phyloP scores from a whole-genome alignment of 2,329 filamentous ascomycete genomes.

The Pseudocercospora vitis region DNA sequence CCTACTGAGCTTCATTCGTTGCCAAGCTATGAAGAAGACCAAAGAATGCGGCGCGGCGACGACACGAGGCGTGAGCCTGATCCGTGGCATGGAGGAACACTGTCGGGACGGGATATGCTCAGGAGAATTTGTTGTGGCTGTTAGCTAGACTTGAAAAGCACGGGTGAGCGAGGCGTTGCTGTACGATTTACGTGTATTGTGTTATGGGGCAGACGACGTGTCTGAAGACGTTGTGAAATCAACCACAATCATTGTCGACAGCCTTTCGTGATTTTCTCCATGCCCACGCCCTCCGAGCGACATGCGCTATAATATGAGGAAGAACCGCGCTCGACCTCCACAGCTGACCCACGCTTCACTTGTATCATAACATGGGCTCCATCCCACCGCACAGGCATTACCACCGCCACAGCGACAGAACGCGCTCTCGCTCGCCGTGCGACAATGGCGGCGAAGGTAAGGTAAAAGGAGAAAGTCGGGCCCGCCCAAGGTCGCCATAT shows the following conservation, averaged over 20 bases:
- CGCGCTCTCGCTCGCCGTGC: slow-evolving; percentile 31
- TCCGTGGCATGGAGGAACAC: too few relatives aligned
- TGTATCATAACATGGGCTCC: background rate
- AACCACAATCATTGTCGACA: background rate
- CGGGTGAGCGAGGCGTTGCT: background rate
- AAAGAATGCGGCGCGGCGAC: too few relatives aligned
- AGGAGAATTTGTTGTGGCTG: background rate
- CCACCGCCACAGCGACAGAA: slow-evolving; percentile 19
- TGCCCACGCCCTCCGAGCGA: too few relatives aligned
- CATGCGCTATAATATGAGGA: too few relatives aligned
- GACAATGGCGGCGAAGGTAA: slow-evolving; percentile 12
- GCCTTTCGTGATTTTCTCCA: background rate
- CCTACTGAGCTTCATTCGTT: too few relatives aligned
- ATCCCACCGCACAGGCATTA: slow-evolving; percentile 19
- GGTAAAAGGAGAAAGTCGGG: slow-evolving; percentile 22
- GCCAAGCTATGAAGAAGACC: too few relatives aligned
- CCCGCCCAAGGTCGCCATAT: slow-evolving; percentile 32
- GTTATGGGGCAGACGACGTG: slow-evolving; percentile 6
- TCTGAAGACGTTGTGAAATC: background rate
- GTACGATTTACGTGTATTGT: slow-evolving; percentile 1
- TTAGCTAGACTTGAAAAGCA: background rate
- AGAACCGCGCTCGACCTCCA: too few relatives aligned
- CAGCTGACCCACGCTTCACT: too few relatives aligned
- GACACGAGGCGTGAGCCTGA: too few relatives aligned
- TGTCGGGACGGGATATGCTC: background rate